phyloP scores from a whole-genome alignment of 768 basidiomycete species.

The Leucocoprinus leucothites region DNA sequence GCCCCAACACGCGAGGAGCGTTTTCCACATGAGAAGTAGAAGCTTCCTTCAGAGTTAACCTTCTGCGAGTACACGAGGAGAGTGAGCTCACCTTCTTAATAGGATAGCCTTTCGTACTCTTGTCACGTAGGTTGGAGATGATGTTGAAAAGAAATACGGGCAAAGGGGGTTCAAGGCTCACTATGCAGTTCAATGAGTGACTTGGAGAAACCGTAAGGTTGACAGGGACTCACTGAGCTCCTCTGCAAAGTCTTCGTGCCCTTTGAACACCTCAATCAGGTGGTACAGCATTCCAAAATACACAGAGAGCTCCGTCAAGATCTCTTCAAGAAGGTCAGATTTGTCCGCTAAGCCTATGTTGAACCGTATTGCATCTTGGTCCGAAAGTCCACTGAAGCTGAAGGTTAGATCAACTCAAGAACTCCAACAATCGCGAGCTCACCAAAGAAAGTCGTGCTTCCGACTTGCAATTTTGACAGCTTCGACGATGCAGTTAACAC shows the following conservation, averaged over 20 bases:
- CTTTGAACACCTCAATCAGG: conserved; percentile 89
- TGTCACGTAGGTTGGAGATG: conserved; percentile 87
- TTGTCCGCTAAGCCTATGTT: conserved; percentile 69
- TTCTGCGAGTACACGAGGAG: conserved; percentile 1
- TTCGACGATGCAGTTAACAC: conserved; percentile 76
- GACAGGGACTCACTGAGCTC: conserved; percentile 76
- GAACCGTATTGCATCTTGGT: conserved; percentile 69
- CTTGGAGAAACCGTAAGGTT: background rate
- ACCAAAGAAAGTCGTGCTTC: conserved; percentile 86
- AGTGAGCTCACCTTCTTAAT: conserved; percentile 79
- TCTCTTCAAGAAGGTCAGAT: conserved; percentile 81
- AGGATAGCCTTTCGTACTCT: conserved; percentile 92
- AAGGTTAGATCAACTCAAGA: background rate
- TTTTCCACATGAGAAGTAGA: conserved; percentile 92
- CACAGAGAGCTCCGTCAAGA: conserved; percentile 89
- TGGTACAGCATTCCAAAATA: conserved; percentile 95
- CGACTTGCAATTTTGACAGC: conserved; percentile 88
- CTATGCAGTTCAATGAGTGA: conserved; percentile 35
- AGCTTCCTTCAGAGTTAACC: conserved; percentile 46
- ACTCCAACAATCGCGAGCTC: conserved; percentile 15
- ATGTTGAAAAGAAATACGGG: conserved; percentile 91
- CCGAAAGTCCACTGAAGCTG: conserved; percentile 64
- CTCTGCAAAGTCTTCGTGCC: conserved; percentile 92
- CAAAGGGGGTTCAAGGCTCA: conserved; percentile 93
- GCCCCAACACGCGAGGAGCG: conserved; percentile 87